These are phyloP conservation scores for Yarrowia hollandica DNA, from an alignment of 805 yeast genomes.

Conservation along the genomic window DNA sequence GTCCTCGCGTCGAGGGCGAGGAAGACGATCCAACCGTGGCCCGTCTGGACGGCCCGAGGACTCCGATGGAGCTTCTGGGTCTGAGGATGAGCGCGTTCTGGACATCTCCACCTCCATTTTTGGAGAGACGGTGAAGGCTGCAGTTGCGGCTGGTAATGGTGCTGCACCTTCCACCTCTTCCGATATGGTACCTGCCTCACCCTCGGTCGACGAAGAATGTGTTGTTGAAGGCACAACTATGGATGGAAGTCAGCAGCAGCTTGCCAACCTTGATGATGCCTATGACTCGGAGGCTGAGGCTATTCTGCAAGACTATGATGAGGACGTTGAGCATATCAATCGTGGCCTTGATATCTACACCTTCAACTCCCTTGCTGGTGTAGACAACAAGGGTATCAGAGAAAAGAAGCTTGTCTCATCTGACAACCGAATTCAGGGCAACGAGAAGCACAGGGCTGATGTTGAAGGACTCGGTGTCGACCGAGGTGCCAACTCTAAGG, in stretches of 20 bases:
- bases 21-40: background rate
- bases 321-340: slow-evolving; percentile 16
- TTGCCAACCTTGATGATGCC: background rate
- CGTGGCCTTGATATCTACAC: slow-evolving; percentile 40
- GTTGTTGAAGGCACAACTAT: background rate
- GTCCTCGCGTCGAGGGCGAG: background rate
- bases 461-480: slow-evolving; percentile 78
- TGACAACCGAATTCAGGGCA: slow-evolving; percentile 77
- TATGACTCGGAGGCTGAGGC: slow-evolving; percentile 8
- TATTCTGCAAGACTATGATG: slow-evolving; percentile 9
- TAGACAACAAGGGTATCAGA: slow-evolving; percentile 78
- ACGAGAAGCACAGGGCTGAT: slow-evolving; percentile 63
- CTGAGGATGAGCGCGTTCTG: slow-evolving; percentile 15
- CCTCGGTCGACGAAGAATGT: slow-evolving; percentile 3
- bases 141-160: slow-evolving; percentile 2
- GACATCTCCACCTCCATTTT: slow-evolving; percentile 19
- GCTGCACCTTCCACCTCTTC: background rate
- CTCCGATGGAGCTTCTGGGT: slow-evolving; percentile 15
- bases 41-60: background rate
- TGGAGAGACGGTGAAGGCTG: slow-evolving; percentile 16
- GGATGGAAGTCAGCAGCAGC: slow-evolving; percentile 1
- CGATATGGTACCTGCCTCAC: background rate
- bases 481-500: slow-evolving; percentile 48
- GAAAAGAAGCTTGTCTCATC: slow-evolving; percentile 78
- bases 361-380: slow-evolving; percentile 87